These are phyloP conservation scores for Gautieria morchelliformis DNA, from an alignment of 768 basidiomycete species.

Conservation along the genomic window DNA sequence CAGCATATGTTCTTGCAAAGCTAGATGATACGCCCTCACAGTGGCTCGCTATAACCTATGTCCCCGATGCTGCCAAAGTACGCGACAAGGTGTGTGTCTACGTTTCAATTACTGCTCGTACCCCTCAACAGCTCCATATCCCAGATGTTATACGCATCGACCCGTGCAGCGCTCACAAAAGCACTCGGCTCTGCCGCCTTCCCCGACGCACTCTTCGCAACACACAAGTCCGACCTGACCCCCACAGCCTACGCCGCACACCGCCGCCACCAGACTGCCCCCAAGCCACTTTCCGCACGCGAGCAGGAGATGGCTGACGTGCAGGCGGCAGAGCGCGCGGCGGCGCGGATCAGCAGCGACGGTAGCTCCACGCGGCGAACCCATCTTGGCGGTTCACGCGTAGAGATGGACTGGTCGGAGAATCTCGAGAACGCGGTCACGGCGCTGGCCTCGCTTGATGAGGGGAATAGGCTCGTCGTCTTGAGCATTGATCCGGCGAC, in stretches of 20 bases:
- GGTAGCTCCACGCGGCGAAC: conserved; percentile 47
- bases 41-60: conserved; percentile 73
- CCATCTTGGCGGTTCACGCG: conserved; percentile 42
- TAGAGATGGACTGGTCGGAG: conserved; percentile 59
- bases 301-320: conserved; percentile 79
- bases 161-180: conserved; percentile 57
- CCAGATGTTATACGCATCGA: conserved; percentile 86
- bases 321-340: conserved; percentile 54
- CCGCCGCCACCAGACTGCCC: conserved; percentile 57
- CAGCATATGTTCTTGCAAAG: conserved; percentile 70
- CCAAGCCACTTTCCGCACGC: conserved; percentile 71
- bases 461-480: conserved; percentile 41
- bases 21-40: conserved; percentile 48
- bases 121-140: not conserved
- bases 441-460: conserved; percentile 40
- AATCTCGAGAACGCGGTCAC: conserved; percentile 58
- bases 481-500: conserved; percentile 54
- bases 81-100: conserved; percentile 58
- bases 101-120: not conserved
- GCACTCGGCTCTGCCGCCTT: conserved; percentile 68
- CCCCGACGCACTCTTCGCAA: conserved; percentile 70
- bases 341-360: conserved; percentile 28
- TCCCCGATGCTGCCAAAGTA: conserved; percentile 73
- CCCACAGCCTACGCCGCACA: conserved; percentile 67
- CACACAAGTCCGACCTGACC: conserved; percentile 56